Base-by-base conservation (phyloP, 352 stramenopile species). In the Thraustochytrium sp. region DNA sequence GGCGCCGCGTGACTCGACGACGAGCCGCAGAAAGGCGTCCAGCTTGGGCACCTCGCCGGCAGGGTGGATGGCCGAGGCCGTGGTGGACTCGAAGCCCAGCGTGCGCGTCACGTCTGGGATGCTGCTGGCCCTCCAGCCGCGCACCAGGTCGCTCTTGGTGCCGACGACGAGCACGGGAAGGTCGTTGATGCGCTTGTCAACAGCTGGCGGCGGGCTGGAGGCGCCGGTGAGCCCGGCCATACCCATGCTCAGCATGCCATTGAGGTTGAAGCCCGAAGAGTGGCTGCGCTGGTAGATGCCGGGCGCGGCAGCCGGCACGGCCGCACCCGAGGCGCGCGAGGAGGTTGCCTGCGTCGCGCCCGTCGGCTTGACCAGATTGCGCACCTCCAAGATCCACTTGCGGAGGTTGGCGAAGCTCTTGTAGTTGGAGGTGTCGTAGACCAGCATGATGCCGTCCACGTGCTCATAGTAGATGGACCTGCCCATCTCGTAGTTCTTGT, bases 151-250 rank as follows among this genome's bases (percentile, higher is more conserved):
- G 46, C 88, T 89, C 85, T 95, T 95, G 85, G 90, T 94, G 53
- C 90, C 91, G n/a, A 95, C 75, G 34, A 95, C 86, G 4, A 95
- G 87, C 82, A 93, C 93, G 11, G 91, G 91, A 59, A 95, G 78
- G 1, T 64, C 56, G 2, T 86, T 53, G 2, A 92, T 84, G 87
- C 53, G 68, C 34, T 80, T 80, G 9, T 44, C 54, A 37, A 21
- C 49, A 21, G 34, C 63, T 46, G 9, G 1, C 29, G 13, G 26
- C 29, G 26, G 0, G 40, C 9, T 26, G 34, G 13, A 21, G 16
- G 59, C 23, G 21, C 21, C 23, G 40, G 16, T 26, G 59, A 49
- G 21, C 21, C 59, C 26, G 8, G 59, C 42, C 59, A 72, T 44
- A 31, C 40, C 40, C 26, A 59, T 16, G 51, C 59, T 29, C 26